Evolutionary conservation across 768 basidiomycete species (phyloP).

Genomic region (Lepiota subincarnata): DNA sequence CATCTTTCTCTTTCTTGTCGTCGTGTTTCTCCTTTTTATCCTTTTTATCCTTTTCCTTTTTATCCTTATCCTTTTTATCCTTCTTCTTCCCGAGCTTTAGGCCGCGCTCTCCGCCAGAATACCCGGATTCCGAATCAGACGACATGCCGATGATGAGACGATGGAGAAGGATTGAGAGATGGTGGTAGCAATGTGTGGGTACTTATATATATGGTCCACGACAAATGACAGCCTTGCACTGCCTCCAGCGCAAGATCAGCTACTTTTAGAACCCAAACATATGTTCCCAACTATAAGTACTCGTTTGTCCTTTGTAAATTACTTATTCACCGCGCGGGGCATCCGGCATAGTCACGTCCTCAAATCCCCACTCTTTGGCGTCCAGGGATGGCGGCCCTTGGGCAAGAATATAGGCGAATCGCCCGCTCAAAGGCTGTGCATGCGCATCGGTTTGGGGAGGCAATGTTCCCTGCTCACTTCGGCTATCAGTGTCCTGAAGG

Average conservation of each 20-base stretch:
- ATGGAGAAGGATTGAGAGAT: not conserved
- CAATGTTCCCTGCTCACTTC: not conserved
- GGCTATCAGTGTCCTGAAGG: constrained; percentile 22
- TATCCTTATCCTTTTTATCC: constrained; percentile 24
- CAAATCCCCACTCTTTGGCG: constrained; percentile 52
- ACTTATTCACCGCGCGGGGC: constrained; percentile 19
- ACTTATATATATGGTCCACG: not conserved
- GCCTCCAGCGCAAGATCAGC: not conserved
- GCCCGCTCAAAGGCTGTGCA: constrained; percentile 11
- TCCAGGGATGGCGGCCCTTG: constrained; percentile 42
- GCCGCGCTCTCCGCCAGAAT: constrained; percentile 2
- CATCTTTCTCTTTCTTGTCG: constrained; percentile 23
- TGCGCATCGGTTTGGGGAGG: not conserved
- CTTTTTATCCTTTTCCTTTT: constrained; percentile 23
- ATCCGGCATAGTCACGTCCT: constrained; percentile 45
- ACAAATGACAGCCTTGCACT: not conserved
- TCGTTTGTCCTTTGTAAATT: not conserved
- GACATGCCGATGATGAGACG: constrained; percentile 7
- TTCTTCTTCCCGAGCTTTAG: constrained; percentile 3
- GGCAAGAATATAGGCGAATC: constrained; percentile 17
- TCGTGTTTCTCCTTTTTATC: constrained; percentile 22
- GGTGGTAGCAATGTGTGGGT: not conserved
- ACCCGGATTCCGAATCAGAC: not conserved
- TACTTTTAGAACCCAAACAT: not conserved
- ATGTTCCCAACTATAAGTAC: not conserved